These are phyloP conservation scores for Boletus edulis DNA, from an alignment of 768 basidiomycete species.

Conservation along the genomic window DNA sequence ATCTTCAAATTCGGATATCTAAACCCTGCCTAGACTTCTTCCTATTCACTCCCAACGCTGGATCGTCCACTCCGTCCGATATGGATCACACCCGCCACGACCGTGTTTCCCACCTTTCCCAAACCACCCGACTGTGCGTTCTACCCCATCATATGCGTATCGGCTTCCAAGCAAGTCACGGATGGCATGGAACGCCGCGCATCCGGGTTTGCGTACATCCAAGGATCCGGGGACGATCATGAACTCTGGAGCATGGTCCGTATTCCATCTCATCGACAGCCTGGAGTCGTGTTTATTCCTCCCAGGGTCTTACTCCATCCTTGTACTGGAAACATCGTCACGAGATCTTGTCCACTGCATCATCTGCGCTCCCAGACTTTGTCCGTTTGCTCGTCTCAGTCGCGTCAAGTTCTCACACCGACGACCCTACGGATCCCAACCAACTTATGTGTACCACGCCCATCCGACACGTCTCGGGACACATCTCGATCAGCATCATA, in stretches of 20 bases:
- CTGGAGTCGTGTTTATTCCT: too few species aligned
- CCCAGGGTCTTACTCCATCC: constrained; percentile 70
- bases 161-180: constrained; percentile 71
- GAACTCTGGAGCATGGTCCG: constrained; percentile 82
- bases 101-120: constrained; percentile 42
- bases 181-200: constrained; percentile 60
- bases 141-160: constrained; percentile 78
- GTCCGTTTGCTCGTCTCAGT: constrained; percentile 15
- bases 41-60: constrained; percentile 64
- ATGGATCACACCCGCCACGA: constrained; percentile 81
- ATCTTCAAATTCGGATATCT: too few species aligned
- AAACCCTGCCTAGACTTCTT: constrained; percentile 52
- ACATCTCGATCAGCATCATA: constrained; percentile 39
- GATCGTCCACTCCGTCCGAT: constrained; percentile 72
- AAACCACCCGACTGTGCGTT: constrained; percentile 32
- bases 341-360: constrained; percentile 44
- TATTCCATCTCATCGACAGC: background rate
- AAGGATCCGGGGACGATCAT: constrained; percentile 95
- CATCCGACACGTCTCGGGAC: constrained; percentile 34
- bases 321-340: constrained; percentile 65
- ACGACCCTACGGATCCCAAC: background rate
- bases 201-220: constrained; percentile 82
- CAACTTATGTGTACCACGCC: constrained; percentile 5
- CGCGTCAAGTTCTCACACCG: background rate
- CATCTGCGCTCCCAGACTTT: constrained; percentile 47